Percentiles rank a stretch among this genome's conserved stretches.
These are phyloP conservation scores for Deakozyma indianensis DNA, from an alignment of 805 yeast species.

Conservation along the genomic window DNA sequence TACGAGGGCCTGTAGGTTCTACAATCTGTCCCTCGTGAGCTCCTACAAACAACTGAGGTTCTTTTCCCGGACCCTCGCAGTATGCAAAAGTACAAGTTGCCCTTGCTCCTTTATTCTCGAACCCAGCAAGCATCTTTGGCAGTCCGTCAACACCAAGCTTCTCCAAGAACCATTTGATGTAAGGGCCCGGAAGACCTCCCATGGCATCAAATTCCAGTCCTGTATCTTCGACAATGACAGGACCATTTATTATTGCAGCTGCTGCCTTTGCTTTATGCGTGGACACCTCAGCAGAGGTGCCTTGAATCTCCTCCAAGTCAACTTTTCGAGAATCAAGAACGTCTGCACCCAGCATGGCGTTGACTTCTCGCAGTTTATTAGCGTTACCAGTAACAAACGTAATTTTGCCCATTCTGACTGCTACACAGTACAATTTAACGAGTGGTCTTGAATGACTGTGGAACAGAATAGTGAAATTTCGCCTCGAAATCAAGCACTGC, in stretches of 20 bases:
- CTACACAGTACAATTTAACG: too few relatives aligned
- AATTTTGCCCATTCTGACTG: constrained; percentile 16
- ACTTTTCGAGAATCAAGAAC: constrained; percentile 46
- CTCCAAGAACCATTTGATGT: constrained; percentile 81
- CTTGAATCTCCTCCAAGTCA: constrained; percentile 87
- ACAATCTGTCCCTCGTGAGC: constrained; percentile 71
- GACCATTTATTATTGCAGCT: constrained; percentile 46
- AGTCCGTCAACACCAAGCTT: constrained; percentile 63
- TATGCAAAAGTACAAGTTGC: constrained; percentile 91
- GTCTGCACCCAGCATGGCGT: constrained; percentile 40
- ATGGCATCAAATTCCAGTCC: constrained; percentile 73
- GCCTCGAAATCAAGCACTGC: too few relatives aligned
- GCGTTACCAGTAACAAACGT: constrained; percentile 81
- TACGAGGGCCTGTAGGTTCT: constrained; percentile 56
- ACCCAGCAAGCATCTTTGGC: constrained; percentile 63
- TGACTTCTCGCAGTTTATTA: constrained; percentile 77
- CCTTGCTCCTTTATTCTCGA: constrained; percentile 69
- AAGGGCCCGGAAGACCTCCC: constrained; percentile 87
- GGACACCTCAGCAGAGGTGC: constrained; percentile 70
- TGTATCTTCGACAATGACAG: constrained; percentile 92
- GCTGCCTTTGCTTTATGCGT: constrained; percentile 67
- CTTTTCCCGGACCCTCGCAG: constrained; percentile 65
- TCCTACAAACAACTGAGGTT: constrained; percentile 75
- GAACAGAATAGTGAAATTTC: too few relatives aligned
- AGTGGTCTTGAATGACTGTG: too few relatives aligned